Percentiles rank a stretch among this genome's conserved stretches.
phyloP scores from a whole-genome alignment of 257 asterid species.

The Solanum corneliomulleri region DNA sequence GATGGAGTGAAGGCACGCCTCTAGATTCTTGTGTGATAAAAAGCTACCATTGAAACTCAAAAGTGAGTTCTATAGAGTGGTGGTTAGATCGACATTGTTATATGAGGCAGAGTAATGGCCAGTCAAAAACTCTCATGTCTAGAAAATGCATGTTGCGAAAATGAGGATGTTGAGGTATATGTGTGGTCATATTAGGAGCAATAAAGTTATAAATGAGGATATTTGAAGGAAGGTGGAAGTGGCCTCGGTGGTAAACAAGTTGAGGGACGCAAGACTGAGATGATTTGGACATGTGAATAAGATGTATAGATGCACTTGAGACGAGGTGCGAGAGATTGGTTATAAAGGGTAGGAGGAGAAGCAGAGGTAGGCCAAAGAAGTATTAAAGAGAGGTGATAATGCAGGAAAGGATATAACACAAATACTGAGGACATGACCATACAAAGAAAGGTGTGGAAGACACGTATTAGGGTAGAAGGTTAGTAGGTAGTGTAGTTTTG shows the following conservation, averaged over 20 bases:
- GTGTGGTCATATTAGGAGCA: background rate
- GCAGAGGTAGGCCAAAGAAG: background rate
- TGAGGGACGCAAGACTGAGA: background rate
- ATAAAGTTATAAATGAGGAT: too few species aligned
- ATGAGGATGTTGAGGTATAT: background rate
- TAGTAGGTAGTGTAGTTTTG: background rate
- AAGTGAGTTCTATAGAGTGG: background rate
- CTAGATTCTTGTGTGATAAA: background rate
- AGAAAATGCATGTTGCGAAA: background rate
- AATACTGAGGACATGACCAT: background rate
- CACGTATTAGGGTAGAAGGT: too few species aligned
- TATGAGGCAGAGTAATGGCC: background rate
- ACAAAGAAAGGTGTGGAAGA: too few species aligned
- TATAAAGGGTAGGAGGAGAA: background rate
- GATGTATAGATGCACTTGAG: background rate
- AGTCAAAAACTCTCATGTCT: background rate
- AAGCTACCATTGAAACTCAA: background rate
- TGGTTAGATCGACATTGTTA: background rate
- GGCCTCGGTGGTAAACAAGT: background rate
- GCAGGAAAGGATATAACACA: background rate
- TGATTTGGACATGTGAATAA: background rate
- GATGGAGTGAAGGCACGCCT: background rate
- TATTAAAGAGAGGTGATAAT: background rate
- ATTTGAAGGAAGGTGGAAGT: background rate
- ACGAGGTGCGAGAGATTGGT: background rate